Evolutionary conservation across 805 yeast species (phyloP), one percentile per base, ranked within the genome.

Genomic region (Middelhovenomyces tepae): DNA sequence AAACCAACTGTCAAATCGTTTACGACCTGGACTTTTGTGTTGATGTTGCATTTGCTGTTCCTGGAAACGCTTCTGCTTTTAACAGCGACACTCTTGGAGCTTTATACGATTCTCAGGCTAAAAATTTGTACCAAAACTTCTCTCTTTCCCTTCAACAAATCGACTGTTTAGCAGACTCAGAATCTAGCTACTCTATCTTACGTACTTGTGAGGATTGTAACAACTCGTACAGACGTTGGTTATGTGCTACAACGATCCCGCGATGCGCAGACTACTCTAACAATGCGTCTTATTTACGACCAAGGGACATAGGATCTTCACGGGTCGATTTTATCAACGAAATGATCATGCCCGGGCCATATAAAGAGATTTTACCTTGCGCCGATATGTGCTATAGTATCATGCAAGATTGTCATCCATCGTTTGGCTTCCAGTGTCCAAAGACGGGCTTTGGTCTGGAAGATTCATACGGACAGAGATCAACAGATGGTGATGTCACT

Each of bases 321-420:
- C 66, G 98, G 41, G 82, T 71, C 45, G 57, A 59, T 4, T 71
- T 69, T 41, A 65, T 89, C 24, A 69, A 75, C 43, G 57, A 60
- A 4, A 50, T 69, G 1, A 60, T 79, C 19, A 62, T 69, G 4
- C 83, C 86, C 0, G 65, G 68, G 8, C 51, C 56, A 16, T 89
- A 87, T 56, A 77, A 66, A 46, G 98, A 89, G 56, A 68, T 91
- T 2, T 54, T 84, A 37, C 98, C 98, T 1, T 89, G 98, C 51
- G 67, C 79, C 31, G 77, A 81, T 48, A 69, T 78, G 41, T 91
- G 97, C 55, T 64, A 81, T 40, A 69, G 75, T 4, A 71, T 91
- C 5, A 91, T 79, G 2, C 67, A 84, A 31, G 80, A 81, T 52
- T 89, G 98, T 53, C 95, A 95, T 1, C 57, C 86, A 0, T 73